Evolutionary conservation across 2,329 filamentous ascomycete species (phyloP), one percentile per base, ranked within the genome.

Genomic region (Alternaria sp.): DNA sequence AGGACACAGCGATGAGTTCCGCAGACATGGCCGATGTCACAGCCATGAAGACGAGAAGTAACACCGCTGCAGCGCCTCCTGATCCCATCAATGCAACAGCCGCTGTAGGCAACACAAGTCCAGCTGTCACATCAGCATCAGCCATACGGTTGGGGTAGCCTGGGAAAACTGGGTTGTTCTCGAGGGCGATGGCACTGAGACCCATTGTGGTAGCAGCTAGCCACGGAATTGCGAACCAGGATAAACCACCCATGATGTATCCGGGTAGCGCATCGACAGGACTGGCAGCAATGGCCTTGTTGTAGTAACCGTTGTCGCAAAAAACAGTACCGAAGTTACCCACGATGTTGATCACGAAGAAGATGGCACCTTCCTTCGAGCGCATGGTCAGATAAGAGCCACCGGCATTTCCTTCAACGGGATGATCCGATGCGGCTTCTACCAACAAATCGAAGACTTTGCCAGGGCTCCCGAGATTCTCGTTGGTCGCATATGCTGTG

Each of bases 161-260:
- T 0, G 91, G 91, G 79, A 93, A 93, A 4, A 81, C 82, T 1
- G 87, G 89, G 67, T 87, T 90, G 65, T 83, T 87, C 77, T 97
- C 93, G 1, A 97, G 85, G 0, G 92, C 91, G 7, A 97, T 83
- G 3, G 91, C 92, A 1, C 91, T 86, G 7, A 97, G 85, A 32
- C 93, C 93, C 88, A 96, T 91, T 1, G 93, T 96, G 0, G 92
- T 97, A 1, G 93, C 93, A 3, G 89, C 91, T 9, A 96, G 84
- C 91, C 92, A 96, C 0, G 94, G 94, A 53, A 97, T 96, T 1
- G 93, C 93, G 69, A 97, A 97, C 93, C 93, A 97, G 51, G 87
- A 89, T 1, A 96, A 84, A 22, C 94, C 93, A 5, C 93, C 93
- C 63, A 94, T 86, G 55, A 97, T 89, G 73, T 97, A 97, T 18